Evolutionary conservation across 129 eudicot genomes (phyloP).

Genomic region (Lactuca saligna): DNA sequence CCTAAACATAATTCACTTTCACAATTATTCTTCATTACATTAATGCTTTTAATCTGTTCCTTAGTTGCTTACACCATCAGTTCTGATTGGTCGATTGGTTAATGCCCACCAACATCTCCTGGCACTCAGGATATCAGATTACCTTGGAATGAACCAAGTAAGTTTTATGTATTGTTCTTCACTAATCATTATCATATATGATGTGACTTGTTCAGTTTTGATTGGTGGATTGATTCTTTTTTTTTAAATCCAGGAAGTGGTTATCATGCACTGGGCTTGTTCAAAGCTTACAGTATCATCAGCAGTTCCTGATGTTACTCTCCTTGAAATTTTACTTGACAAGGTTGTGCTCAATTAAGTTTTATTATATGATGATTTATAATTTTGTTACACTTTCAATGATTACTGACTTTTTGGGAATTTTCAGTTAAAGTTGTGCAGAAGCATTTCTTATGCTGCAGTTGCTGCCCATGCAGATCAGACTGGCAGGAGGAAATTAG

Average conservation of each 20-base stretch:
- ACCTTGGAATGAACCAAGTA: constrained; percentile 86
- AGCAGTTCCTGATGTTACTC: constrained; percentile 70
- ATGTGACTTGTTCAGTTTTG: background rate
- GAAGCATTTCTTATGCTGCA: constrained; percentile 97
- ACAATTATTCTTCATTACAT: background rate
- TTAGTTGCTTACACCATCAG: constrained; percentile 94
- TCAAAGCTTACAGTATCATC: constrained; percentile 73
- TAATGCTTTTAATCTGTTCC: constrained; percentile 3
- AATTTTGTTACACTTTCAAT: background rate
- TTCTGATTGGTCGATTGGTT: constrained; percentile 87
- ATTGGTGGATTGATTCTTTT: background rate
- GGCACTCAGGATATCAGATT: constrained; percentile 86
- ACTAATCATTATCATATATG: background rate
- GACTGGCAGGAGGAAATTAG: constrained; percentile 88
- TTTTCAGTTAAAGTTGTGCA: constrained; percentile 78
- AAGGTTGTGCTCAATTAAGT: constrained; percentile 49
- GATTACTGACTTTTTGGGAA: constrained; percentile 26
- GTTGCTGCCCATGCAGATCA: constrained; percentile 99
- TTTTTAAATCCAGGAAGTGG: constrained; percentile 68
- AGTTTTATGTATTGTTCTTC: constrained; percentile 14
- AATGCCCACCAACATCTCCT: constrained; percentile 84
- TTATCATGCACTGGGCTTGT: constrained; percentile 98
- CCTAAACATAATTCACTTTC: constrained; percentile 23
- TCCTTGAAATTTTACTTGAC: constrained; percentile 77
- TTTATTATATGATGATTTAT: background rate